phyloP scores from a whole-genome alignment of 768 basidiomycete species.

The Mycena floridula region DNA sequence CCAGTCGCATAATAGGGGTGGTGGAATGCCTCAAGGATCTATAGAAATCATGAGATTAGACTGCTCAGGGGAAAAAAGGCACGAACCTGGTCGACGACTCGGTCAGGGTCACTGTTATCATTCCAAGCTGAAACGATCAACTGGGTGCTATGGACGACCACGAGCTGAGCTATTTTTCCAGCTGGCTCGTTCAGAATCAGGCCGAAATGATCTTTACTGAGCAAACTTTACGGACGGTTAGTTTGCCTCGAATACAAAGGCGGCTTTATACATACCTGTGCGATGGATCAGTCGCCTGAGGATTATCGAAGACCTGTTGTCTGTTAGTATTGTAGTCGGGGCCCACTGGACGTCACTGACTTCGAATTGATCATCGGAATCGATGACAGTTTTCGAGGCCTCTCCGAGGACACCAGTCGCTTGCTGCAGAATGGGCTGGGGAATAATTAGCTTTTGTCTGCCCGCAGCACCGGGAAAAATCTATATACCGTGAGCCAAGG shows the following conservation, averaged over 20 bases:
- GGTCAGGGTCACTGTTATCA: conserved; percentile 35
- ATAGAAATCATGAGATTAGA: background rate
- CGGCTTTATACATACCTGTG: conserved; percentile 71
- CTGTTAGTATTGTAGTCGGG: background rate
- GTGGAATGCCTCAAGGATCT: conserved; percentile 63
- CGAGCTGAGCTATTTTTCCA: conserved; percentile 62
- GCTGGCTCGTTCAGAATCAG: conserved; percentile 72
- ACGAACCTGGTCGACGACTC: conserved; percentile 37
- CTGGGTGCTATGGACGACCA: conserved; percentile 57
- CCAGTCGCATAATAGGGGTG: conserved; percentile 62
- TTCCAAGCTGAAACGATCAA: too few species aligned
- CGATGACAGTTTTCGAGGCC: conserved; percentile 64
- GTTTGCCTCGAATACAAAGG: conserved; percentile 12
- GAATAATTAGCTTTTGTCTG: background rate
- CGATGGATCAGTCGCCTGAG: conserved; percentile 64
- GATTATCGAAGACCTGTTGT: conserved; percentile 58
- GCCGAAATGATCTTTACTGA: conserved; percentile 57
- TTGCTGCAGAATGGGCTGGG: conserved; percentile 54
- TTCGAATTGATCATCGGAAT: conserved; percentile 63
- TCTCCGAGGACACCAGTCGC: conserved; percentile 51
- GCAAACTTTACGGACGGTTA: background rate
- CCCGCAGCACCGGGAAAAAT: too few species aligned
- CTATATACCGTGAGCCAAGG: conserved; percentile 48
- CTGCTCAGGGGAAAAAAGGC: background rate
- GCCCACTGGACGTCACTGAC: conserved; percentile 17